Evolutionary conservation across 106 monocot species (phyloP), one percentile per base, ranked within the genome.

Genomic region (Triglochin maritima): DNA sequence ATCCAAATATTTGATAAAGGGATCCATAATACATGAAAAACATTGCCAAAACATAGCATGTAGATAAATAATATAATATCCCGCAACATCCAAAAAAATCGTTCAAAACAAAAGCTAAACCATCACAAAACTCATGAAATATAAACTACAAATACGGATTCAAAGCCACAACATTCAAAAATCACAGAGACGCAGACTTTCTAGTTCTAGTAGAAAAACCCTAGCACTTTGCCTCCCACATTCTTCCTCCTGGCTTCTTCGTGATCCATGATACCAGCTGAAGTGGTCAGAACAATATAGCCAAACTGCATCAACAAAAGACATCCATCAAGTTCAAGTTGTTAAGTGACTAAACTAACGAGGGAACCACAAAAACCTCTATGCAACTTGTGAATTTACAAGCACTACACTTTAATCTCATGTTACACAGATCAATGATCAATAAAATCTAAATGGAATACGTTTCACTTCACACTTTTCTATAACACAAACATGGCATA

Each of bases 241-340:
- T 65, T 73, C 73, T 73, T 73, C 65, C 73, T 73, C 65, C 73
- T 73, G 0, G 73, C 73, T 13, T 73, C 73, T 73, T 73, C 73
- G 11, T 73, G 73, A 4, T 73, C 73, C 73, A 73, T 73, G 56
- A 73, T 73, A 2, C 73, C 73, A 0, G 73, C 73, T 57, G 73
- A 73, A 4, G 73, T 73, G 2, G 73, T 73, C 42, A 73, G 29
- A 15, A 73, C 73, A 56, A 73, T 73, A 54, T 73, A 73, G 10
- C 73, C 73, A 65, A 73, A 73, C 73, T 73, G 29, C 64, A 57
- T 6, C 9, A 8, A 7, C 0, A 48, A 43, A 57, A 16, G 47
- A 58, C 46, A 67, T 42, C 8, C 43, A 1, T 15, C 13, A 49
- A 47, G 49, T n/a, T 15, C 50, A 65, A 0, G 29, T 5, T 11